Conservation (phyloP, 768 basidiomycete genomes). For the Boletus sensibilis region DNA sequence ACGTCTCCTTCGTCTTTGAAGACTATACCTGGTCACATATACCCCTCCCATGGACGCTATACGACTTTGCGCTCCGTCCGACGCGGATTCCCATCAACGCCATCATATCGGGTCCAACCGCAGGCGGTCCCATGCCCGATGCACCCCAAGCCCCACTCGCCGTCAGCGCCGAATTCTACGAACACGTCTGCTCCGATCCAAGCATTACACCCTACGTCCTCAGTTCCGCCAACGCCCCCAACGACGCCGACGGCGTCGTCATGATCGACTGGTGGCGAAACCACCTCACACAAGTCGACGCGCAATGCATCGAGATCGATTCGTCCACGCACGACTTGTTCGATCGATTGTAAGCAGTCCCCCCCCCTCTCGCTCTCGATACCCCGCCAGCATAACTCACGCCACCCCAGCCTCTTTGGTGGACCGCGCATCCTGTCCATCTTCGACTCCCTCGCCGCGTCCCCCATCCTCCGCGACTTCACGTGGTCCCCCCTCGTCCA, state of each 20-base stretch:
- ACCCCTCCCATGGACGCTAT: constrained; percentile 53
- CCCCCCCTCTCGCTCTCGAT: too few relatives aligned
- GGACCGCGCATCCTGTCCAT: constrained; percentile 40
- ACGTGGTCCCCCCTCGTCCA: constrained; percentile 54
- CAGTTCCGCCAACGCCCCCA: constrained; percentile 37
- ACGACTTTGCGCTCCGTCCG: constrained; percentile 52
- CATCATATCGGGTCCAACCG: constrained; percentile 55
- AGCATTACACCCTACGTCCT: constrained; percentile 34
- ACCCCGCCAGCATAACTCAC: background rate
- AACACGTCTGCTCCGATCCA: constrained; percentile 42
- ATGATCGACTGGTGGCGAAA: constrained; percentile 53
- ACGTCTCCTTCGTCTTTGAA: constrained; percentile 60
- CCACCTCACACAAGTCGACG: constrained; percentile 35
- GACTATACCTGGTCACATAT: constrained; percentile 60
- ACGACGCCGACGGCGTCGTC: constrained; percentile 38
- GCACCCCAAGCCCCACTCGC: constrained; percentile 33
- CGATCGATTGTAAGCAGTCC: constrained; percentile 44
- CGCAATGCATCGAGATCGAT: constrained; percentile 46
- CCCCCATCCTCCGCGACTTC: constrained; percentile 51
- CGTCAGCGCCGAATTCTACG: constrained; percentile 50
- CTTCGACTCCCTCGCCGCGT: constrained; percentile 42
- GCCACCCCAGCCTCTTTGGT: constrained; percentile 44
- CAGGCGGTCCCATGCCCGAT: constrained; percentile 43
- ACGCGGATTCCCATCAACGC: constrained; percentile 56
- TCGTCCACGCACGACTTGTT: constrained; percentile 42